Base-by-base conservation (phyloP, 345 rosid species). In the Linum lewisii region DNA sequence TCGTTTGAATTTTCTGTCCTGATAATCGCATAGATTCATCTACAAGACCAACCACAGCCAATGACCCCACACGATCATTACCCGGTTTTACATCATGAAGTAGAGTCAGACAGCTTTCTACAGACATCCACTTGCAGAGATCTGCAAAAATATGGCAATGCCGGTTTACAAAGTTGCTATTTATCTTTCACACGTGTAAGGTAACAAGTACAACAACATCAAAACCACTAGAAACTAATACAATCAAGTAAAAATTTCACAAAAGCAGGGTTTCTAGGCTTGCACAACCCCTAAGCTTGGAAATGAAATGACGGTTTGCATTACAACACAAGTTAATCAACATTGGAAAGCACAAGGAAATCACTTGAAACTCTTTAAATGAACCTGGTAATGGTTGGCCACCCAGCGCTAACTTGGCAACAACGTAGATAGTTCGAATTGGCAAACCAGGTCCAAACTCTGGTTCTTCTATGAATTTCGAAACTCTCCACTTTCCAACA, bases 361-460 rank as follows among this genome's bases (percentile, higher is more conserved):
- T 6, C 45, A 38, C 45, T 38, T 38, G 45, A 38, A 38, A 38
- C 10, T 26, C 21, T 36, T 44, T 18, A 45, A 20, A 5, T 59
- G 69, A 13, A 87, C 96, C 95, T 81, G 73, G 73, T 26, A 74
- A 75, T 50, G 1, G 45, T 24, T 5, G 51, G 67, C 61, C 57
- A 61, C 63, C 66, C 47, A 61, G 44, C 32, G 67, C 57, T 47
- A 84, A 67, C 66, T 68, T 74, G 16, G 86, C 95, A 64, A 67
- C 51, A 60, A 91, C 13, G 51, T 78, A 91, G 62, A 81, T 75
- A 4, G 81, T 80, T 64, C 65, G 73, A 73, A 79, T 57, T 3
- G 70, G 81, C 16, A 72, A 65, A 19, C 75, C 90, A 18, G 90
- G 95, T 62, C 96, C 98, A 62, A 88, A 91, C 65, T 77, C 94